A percentile compares a stretch with the other conserved stretches of the same genome.
Evolutionary conservation across 495 filamentous ascomycete species (phyloP).

Genomic region (Xylaria longipes): DNA sequence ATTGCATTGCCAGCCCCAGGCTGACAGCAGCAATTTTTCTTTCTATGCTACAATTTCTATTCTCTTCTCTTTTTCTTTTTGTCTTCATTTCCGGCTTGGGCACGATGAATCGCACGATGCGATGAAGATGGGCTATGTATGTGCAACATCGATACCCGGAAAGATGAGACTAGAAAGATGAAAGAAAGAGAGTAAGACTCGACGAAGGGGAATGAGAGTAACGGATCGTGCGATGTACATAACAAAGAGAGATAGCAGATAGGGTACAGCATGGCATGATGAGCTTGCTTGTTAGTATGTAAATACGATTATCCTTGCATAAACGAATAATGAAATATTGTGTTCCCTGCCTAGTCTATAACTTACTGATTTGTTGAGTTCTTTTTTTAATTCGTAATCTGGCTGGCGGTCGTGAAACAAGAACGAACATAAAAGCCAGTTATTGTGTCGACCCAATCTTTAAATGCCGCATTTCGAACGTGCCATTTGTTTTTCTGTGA

Average conservation of each 20-base stretch:
- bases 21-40: neutral
- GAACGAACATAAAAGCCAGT: neutral
- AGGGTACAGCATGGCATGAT: neutral
- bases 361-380: neutral
- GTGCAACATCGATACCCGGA: neutral
- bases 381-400: neutral
- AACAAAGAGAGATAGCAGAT: neutral
- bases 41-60: neutral
- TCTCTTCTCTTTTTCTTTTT: neutral
- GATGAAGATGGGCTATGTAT: neutral
- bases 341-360: neutral
- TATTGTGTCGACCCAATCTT: neutral
- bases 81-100: neutral
- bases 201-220: neutral
- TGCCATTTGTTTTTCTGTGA: neutral
- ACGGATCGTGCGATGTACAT: neutral
- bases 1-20: neutral
- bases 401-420: neutral
- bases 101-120: neutral
- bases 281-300: neutral
- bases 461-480: neutral
- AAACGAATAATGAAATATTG: neutral
- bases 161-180: constrained; percentile 2
- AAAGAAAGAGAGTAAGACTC: neutral
- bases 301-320: neutral